These are phyloP conservation scores for Phytophthora tubulina DNA, from an alignment of 352 stramenopile genomes.

Conservation along the genomic window DNA sequence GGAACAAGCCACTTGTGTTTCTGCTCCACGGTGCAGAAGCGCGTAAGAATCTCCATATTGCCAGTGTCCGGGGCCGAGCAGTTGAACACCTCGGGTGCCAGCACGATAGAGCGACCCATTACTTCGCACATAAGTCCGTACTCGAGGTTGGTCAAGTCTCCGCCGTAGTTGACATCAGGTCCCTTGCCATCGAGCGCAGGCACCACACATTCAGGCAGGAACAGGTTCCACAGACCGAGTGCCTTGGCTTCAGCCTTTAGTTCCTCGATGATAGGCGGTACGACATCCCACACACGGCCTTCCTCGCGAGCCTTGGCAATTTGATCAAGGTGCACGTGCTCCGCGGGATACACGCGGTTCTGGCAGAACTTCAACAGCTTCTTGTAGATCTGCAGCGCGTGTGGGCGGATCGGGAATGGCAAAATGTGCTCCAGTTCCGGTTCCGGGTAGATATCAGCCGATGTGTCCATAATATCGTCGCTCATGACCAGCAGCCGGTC, in stretches of 20 bases:
- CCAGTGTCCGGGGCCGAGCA: constrained; percentile 97
- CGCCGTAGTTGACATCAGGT: constrained; percentile 66
- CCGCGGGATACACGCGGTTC: constrained; percentile 91
- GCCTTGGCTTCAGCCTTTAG: constrained; percentile 93
- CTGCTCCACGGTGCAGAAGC: constrained; percentile 93
- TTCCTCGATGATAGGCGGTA: constrained; percentile 90
- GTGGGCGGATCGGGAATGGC: constrained; percentile 78
- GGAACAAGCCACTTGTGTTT: constrained; percentile 94
- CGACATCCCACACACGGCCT: constrained; percentile 79
- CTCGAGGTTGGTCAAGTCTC: constrained; percentile 90
- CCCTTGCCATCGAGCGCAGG: constrained; percentile 54
- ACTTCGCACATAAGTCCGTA: constrained; percentile 97
- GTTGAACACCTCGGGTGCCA: constrained; percentile 97
- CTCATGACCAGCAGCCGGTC: constrained; percentile 66
- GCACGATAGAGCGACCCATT: constrained; percentile 92
- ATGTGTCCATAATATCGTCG: constrained; percentile 46
- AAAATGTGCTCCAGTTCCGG: constrained; percentile 63
- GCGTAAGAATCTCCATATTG: constrained; percentile 99
- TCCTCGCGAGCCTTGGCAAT: constrained; percentile 58
- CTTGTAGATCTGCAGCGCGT: constrained; percentile 83
- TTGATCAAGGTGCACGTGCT: constrained; percentile 87
- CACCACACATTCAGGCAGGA: constrained; percentile 82
- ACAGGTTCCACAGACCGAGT: constrained; percentile 97
- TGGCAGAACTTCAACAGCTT: constrained; percentile 92
- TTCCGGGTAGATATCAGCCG: constrained; percentile 57